A percentile compares a stretch with the other conserved stretches of the same genome.
Conservation (phyloP, 495 filamentous ascomycete genomes). For the Rusavskia elegans region DNA sequence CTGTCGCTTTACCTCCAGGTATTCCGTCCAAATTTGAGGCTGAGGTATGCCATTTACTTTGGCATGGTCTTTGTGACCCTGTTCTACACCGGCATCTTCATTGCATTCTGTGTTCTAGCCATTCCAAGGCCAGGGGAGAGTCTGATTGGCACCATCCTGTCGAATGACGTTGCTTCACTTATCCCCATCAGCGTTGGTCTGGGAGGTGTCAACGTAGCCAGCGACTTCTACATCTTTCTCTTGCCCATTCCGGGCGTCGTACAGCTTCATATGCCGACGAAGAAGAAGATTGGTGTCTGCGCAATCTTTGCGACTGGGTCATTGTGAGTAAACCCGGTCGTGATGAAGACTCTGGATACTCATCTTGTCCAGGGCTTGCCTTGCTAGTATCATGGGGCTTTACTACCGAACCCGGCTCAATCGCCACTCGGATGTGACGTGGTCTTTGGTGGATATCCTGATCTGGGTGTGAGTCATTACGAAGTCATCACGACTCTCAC, state of each 20-base stretch:
- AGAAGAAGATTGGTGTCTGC: slow-evolving; percentile 12
- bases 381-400: slow-evolving; percentile 3
- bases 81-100: slow-evolving; percentile 2
- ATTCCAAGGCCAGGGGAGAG: slow-evolving; percentile 2
- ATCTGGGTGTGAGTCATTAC: slow-evolving; percentile 1
- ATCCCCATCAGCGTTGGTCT: slow-evolving; percentile 1
- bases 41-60: slow-evolving; percentile 6
- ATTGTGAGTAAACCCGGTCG: slow-evolving; percentile 10
- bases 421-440: slow-evolving; percentile 1
- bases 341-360: background rate
- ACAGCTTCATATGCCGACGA: slow-evolving; percentile 8
- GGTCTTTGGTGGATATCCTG: background rate
- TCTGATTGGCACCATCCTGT: background rate
- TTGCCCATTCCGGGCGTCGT: slow-evolving; percentile 10
- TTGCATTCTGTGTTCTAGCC: background rate
- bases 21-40: slow-evolving; percentile 4
- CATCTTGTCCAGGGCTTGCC: slow-evolving; percentile 1
- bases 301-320: slow-evolving; percentile 16
- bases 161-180: background rate
- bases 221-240: slow-evolving; percentile 6
- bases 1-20: slow-evolving; percentile 11
- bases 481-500: background rate
- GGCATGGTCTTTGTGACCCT: slow-evolving; percentile 4
- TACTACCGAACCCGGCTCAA: slow-evolving; percentile 5
- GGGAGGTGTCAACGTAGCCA: slow-evolving; percentile 1